Conservation (phyloP, 768 basidiomycete genomes). For the Leccinum longicurvipes region DNA sequence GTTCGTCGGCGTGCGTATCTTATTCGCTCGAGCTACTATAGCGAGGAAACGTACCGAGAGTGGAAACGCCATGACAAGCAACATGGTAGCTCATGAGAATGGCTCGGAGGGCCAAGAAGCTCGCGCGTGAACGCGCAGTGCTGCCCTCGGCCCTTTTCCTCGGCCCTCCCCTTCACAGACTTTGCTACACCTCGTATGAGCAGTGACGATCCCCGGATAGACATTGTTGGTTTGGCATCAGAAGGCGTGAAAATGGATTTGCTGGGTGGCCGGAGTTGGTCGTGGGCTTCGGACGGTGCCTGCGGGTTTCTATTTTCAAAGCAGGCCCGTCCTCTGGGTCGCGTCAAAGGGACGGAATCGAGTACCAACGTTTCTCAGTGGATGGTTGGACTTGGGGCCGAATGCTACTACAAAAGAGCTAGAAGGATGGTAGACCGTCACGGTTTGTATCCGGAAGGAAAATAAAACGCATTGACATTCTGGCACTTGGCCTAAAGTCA, state of each 20-base stretch:
- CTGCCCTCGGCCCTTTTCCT: background rate
- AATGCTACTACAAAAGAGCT: too few species aligned
- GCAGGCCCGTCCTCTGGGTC: background rate
- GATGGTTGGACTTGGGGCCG: background rate
- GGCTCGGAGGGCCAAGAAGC: background rate
- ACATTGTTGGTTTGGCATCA: background rate
- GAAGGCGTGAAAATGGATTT: background rate
- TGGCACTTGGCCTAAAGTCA: too few species aligned
- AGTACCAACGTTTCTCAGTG: too few species aligned
- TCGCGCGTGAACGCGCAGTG: background rate
- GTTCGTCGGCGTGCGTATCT: constrained; percentile 14
- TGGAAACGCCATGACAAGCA: background rate
- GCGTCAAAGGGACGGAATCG: background rate
- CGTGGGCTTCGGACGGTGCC: background rate
- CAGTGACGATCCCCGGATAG: background rate
- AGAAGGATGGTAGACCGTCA: too few species aligned
- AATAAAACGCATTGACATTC: background rate
- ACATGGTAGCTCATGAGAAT: background rate
- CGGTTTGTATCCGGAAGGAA: background rate
- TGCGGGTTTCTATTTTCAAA: background rate
- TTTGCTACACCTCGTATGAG: background rate
- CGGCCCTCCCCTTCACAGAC: background rate
- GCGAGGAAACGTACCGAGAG: background rate
- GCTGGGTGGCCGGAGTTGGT: background rate
- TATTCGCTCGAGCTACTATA: background rate